Evolutionary conservation across 371 early-diverging fungal species (phyloP).

Genomic region (Mucor lusitanicus): DNA sequence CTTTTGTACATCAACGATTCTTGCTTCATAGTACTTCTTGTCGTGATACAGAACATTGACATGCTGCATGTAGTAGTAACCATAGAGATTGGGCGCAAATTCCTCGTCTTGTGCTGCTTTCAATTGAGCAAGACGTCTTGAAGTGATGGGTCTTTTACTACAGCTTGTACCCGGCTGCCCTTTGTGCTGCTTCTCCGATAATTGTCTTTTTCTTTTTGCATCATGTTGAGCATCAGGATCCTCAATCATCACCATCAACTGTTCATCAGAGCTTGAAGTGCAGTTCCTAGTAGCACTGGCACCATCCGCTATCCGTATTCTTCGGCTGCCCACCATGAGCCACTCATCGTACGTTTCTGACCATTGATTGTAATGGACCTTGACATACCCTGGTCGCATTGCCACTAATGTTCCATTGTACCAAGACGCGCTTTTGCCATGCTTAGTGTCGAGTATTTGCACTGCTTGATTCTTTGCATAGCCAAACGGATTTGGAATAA

Average conservation of each 20-base stretch:
- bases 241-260: slow-evolving; percentile 23
- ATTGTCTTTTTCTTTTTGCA: slow-evolving; percentile 26
- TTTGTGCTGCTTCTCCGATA: neutral
- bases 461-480: slow-evolving; percentile 35
- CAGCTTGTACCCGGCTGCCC: neutral
- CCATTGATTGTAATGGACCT: slow-evolving; percentile 65
- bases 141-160: slow-evolving; percentile 1
- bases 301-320: slow-evolving; percentile 27
- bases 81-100: slow-evolving; percentile 56
- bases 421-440: slow-evolving; percentile 45
- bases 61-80: slow-evolving; percentile 59
- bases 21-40: slow-evolving; percentile 55
- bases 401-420: slow-evolving; percentile 50
- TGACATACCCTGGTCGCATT: slow-evolving; percentile 50
- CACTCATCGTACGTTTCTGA: slow-evolving; percentile 61
- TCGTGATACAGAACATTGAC: slow-evolving; percentile 53
- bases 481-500: slow-evolving; percentile 50
- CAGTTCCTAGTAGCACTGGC: neutral
- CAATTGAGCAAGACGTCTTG: slow-evolving; percentile 20
- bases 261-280: neutral
- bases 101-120: slow-evolving; percentile 19
- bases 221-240: slow-evolving; percentile 50
- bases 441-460: slow-evolving; percentile 38
- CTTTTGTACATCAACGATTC: slow-evolving; percentile 48
- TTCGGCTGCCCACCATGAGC: slow-evolving; percentile 61